Evolutionary conservation across 2,329 filamentous ascomycete species (phyloP), one percentile per base, ranked within the genome.

Genomic region (Sporothrix brasiliensis): DNA sequence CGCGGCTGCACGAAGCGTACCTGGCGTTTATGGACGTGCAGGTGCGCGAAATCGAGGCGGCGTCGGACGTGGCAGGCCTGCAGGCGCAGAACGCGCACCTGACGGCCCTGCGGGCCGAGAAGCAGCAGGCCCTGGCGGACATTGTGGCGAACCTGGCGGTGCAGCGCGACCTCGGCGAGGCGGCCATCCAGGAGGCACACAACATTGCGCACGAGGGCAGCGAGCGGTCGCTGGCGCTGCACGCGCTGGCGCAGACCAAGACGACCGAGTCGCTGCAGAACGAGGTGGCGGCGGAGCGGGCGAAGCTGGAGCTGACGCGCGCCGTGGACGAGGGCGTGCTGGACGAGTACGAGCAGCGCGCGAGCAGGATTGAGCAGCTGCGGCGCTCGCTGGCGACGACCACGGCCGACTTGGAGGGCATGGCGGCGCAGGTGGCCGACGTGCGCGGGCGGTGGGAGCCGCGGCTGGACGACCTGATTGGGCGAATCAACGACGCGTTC

Each of bases 401-500:
- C 54, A 83, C 85, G 41, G 78, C 78, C 5, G 84, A 86, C 68
- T 82, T 95, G 11, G 84, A 84, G 2, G 80, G 83, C 2, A 80
- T 90, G 19, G 82, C 83, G 19, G 77, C 78, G 14, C 83, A 86
- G 61, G 94, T 97, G 72, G 79, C 82, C 0, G 84, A 88, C 50
- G 81, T 97, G 69, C 89, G 90, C 75, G 82, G 83, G 19, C 83
- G 87, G 73, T 99, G 93, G 92, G 95, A 98, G 79, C 93, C 93
- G 0, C 82, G 86, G 75, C 85, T 99, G 2, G 94, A 98, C 74
- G 84, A 83, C 27, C 85, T 99, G 2, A 86, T 97, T 53, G 82
- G 83, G 24, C 89, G 89, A 77, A 97, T 99, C 80, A 97, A 92
- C 77, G 88, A 92, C 65, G 94, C 94, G 0, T 99, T 99, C 79